phyloP scores from a whole-genome alignment of 164 flowering plant genomes.

The Chimonanthus salicifolius region DNA sequence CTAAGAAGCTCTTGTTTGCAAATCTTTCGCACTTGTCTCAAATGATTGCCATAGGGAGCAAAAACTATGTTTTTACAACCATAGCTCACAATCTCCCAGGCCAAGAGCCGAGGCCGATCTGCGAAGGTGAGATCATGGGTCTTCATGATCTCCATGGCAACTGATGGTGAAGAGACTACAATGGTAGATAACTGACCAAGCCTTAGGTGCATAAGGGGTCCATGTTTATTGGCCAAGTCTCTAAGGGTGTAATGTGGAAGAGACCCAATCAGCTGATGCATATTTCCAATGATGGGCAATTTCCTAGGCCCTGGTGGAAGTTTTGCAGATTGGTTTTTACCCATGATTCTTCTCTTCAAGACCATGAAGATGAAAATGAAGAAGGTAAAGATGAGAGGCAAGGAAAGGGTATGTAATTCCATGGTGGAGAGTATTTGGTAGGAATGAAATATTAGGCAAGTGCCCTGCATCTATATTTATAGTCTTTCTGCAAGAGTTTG shows the following conservation, averaged over 20 bases:
- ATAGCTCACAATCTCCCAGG: constrained; percentile 6
- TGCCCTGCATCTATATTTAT: too few relatives aligned
- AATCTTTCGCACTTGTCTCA: constrained; percentile 28
- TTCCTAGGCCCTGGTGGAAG: constrained; percentile 20
- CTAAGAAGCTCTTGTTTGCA: constrained; percentile 30
- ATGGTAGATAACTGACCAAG: constrained; percentile 3
- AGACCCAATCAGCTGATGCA: constrained; percentile 13
- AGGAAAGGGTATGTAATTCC: background rate
- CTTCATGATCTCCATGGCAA: constrained; percentile 17
- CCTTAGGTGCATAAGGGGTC: constrained; percentile 5
- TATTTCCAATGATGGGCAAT: constrained; percentile 23
- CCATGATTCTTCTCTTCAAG: background rate
- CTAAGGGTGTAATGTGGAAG: constrained; percentile 14
- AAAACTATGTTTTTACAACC: background rate
- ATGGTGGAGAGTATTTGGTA: background rate
- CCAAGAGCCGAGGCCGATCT: constrained; percentile 6
- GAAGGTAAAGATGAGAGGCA: constrained; percentile 6
- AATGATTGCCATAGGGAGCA: constrained; percentile 28
- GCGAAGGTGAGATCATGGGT: constrained; percentile 20
- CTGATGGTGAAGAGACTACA: constrained; percentile 20
- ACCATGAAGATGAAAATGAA: background rate
- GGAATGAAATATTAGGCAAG: too few relatives aligned
- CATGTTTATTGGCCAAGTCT: constrained; percentile 13
- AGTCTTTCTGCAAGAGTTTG: too few relatives aligned
- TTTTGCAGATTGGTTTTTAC: constrained; percentile 5